Conservation (phyloP, 106 monocot species). For the Acanthochlamys bracteata region DNA sequence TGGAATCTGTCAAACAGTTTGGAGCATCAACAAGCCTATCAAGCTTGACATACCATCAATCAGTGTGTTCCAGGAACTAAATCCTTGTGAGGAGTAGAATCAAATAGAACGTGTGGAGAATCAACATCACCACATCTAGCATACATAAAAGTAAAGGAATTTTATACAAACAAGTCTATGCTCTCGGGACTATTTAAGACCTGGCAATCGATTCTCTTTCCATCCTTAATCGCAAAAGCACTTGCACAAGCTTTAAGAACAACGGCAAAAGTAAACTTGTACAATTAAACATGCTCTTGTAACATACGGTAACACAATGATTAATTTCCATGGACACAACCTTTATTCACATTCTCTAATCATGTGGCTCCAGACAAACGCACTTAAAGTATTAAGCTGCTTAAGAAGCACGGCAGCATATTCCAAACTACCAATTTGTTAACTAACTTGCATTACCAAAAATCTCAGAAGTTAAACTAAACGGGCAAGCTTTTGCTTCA, state of each 20-base stretch:
- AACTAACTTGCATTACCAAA: conserved; percentile 10
- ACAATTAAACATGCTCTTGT: conserved; percentile 11
- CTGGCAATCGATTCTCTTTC: conserved; percentile 31
- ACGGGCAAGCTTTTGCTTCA: conserved; percentile 19
- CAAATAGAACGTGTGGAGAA: conserved; percentile 15
- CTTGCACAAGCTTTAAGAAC: conserved; percentile 38
- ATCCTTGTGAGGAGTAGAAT: conserved; percentile 13
- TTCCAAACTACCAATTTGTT: conserved; percentile 10
- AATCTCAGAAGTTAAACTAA: conserved; percentile 14
- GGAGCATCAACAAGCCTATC: conserved; percentile 15
- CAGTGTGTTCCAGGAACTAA: conserved; percentile 43
- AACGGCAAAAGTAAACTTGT: conserved; percentile 54
- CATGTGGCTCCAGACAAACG: conserved; percentile 39
- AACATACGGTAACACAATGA: conserved; percentile 36
- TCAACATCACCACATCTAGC: conserved; percentile 24
- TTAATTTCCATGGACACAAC: conserved; percentile 15
- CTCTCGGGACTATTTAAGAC: conserved; percentile 14
- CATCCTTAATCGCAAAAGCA: conserved; percentile 14
- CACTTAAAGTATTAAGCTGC: conserved; percentile 13
- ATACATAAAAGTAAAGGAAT: conserved; percentile 34
- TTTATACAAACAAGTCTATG: conserved; percentile 19
- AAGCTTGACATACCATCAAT: conserved; percentile 40
- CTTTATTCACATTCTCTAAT: conserved; percentile 36
- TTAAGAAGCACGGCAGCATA: conserved; percentile 25
- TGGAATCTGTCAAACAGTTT: conserved; percentile 35